Evolutionary conservation across 176 grass and related monocot genomes (phyloP), one percentile per base, ranked within the genome.

Genomic region (Zoysia japonica): DNA sequence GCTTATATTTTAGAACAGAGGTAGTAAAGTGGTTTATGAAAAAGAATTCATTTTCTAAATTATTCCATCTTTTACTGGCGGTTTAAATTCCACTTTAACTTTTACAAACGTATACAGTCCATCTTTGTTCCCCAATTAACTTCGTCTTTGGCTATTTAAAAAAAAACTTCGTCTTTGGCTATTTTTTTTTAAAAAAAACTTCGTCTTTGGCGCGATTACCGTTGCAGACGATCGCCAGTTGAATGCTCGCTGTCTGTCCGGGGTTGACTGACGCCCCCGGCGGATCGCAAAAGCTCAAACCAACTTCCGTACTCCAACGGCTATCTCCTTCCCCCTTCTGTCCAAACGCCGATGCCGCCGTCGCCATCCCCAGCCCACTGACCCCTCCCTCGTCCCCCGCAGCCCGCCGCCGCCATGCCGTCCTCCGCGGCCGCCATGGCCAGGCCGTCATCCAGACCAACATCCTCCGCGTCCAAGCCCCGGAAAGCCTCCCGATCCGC

Each of bases 301-400:
- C 42, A 16, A 9, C 8, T 14, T 19, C 36, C 62, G 60, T 43
- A 51, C 70, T 65, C 79, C 85, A 87, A 87, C 85, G 85, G 85
- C 79, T 82, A 38, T n/a, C 71, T 70, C 68, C 17, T 16, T 14
- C 11, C 28, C 56, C 6, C 13, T 13, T 8, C 7, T 51, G 8
- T 5, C 54, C 85, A 70, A 56, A 55, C 17, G 9, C 78, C 40
- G 4, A 76, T 68, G 54, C 47, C 38, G 16, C 37, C 40, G 6
- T 15, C 6, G 20, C 53, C 78, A 20, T 37, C 70, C 17, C 44
- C 68, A 14, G 42, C 36, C 68, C 67, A 35, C 56, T 71, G 43
- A 71, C 9, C 28, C 15, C 54, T 40, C 48, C 35, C 53, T 13
- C 1, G 39, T 54, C 3, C 8, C 16, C 43, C 7, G 28, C 28